A percentile compares a stretch with the other conserved stretches of the same genome.
Conservation (phyloP, 306 rosid species). For the Sphenostylis stenocarpa region DNA sequence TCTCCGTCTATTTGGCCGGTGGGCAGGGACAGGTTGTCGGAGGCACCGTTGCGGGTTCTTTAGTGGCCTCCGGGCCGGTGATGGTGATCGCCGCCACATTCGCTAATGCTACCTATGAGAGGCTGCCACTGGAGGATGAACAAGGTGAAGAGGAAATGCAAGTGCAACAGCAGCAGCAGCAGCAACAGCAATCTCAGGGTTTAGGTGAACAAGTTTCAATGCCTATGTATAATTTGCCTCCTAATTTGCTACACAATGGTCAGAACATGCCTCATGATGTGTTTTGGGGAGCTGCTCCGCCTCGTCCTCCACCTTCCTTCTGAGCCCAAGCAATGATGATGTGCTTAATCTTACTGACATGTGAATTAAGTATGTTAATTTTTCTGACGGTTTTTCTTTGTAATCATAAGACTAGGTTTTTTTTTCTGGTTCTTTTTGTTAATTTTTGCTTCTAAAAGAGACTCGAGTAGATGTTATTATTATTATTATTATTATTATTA, state of each 20-base stretch:
- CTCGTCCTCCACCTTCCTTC: conserved; percentile 66
- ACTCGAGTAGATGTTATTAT: background rate
- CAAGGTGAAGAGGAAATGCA: conserved; percentile 54
- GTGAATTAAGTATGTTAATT: conserved; percentile 30
- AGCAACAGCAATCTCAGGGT: conserved; percentile 43
- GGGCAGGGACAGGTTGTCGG: conserved; percentile 94
- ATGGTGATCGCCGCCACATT: conserved; percentile 87
- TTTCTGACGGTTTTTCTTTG: conserved; percentile 46
- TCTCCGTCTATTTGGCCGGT: conserved; percentile 77
- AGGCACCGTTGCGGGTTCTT: conserved; percentile 65
- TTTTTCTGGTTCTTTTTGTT: conserved; percentile 27
- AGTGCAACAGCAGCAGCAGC: conserved; percentile 38
- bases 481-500: too few relatives aligned
- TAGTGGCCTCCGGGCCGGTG: conserved; percentile 82
- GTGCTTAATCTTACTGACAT: conserved; percentile 37
- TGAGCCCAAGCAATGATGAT: conserved; percentile 24
- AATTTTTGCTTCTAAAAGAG: conserved; percentile 10
- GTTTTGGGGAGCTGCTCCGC: conserved; percentile 75
- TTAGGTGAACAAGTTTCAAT: conserved; percentile 56
- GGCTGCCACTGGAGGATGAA: conserved; percentile 68
- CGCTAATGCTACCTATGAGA: conserved; percentile 69
- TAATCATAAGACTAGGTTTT: conserved; percentile 39
- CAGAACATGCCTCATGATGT: conserved; percentile 68
- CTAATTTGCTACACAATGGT: conserved; percentile 66
- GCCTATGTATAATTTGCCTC: conserved; percentile 61